Evolutionary conservation across 495 filamentous ascomycete genomes (phyloP).

Genomic region (Lentithecium fluviatile): DNA sequence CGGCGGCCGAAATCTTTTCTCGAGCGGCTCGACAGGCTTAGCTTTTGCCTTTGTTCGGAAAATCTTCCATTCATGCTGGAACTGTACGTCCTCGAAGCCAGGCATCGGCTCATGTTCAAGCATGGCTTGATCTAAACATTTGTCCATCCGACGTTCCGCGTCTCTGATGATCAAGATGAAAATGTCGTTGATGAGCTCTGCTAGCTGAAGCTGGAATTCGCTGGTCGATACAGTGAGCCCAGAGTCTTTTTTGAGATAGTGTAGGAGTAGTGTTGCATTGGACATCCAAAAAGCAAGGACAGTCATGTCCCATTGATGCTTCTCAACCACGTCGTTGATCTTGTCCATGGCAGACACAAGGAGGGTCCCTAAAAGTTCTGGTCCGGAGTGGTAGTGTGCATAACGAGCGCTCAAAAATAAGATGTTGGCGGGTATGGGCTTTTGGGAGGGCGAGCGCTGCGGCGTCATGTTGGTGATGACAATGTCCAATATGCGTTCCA

Average conservation of each 20-base stretch:
- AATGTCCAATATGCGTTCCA: constrained; percentile 87
- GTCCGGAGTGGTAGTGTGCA: constrained; percentile 92
- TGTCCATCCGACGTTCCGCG: constrained; percentile 96
- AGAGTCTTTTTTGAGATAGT: constrained; percentile 94
- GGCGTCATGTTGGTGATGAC: constrained; percentile 98
- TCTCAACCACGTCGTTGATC: constrained; percentile 93
- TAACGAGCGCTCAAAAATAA: constrained; percentile 94
- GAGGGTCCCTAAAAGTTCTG: constrained; percentile 75
- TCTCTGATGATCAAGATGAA: constrained; percentile 98
- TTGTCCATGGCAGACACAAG: constrained; percentile 88
- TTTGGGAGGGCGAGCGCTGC: constrained; percentile 90
- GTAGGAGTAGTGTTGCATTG: constrained; percentile 88
- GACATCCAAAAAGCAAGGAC: constrained; percentile 98
- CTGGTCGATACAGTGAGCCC: constrained; percentile 79
- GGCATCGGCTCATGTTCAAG: constrained; percentile 98
- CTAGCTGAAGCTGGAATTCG: constrained; percentile 87
- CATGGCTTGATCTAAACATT: constrained; percentile 87
- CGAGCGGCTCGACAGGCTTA: constrained; percentile 77
- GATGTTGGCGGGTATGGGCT: constrained; percentile 95
- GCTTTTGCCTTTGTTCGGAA: constrained; percentile 86
- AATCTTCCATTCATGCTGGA: constrained; percentile 97
- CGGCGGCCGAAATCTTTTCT: constrained; percentile 88
- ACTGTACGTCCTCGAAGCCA: constrained; percentile 91
- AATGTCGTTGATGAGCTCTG: constrained; percentile 96
- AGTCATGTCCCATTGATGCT: constrained; percentile 98